These are phyloP conservation scores for Colletotrichum noveboracense DNA, from an alignment of 2,329 filamentous ascomycete genomes.

Conservation along the genomic window DNA sequence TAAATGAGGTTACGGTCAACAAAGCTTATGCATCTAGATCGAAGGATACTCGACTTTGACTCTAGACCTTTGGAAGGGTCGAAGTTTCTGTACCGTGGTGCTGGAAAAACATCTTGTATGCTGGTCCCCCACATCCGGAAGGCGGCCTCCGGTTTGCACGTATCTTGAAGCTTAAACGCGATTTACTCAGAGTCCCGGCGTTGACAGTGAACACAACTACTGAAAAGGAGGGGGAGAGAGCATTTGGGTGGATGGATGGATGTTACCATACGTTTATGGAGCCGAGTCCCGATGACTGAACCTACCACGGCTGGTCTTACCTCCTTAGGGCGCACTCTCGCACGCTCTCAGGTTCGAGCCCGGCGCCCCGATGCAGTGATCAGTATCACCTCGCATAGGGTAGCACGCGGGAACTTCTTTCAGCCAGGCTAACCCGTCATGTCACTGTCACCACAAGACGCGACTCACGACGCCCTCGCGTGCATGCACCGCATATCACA, in stretches of 20 bases:
- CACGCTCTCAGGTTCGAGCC: not conserved
- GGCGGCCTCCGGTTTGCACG: not conserved
- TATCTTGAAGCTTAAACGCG: not conserved
- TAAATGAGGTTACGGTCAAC: not conserved
- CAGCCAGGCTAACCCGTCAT: constrained; percentile 8
- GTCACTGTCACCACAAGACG: constrained; percentile 4
- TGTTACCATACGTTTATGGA: not conserved
- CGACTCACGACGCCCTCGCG: not conserved
- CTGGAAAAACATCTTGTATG: not conserved
- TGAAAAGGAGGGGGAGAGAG: not conserved
- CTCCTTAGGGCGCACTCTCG: not conserved
- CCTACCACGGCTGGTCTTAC: not conserved
- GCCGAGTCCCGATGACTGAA: not conserved
- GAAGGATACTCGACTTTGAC: not conserved
- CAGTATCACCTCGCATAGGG: constrained; percentile 11
- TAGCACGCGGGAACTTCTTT: not conserved
- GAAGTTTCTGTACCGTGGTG: not conserved
- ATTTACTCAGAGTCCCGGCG: not conserved
- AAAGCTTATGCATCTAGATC: not conserved
- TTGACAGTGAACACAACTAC: not conserved
- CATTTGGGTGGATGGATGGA: not conserved
- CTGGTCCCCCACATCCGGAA: not conserved
- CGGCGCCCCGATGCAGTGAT: not conserved
- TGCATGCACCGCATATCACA: not conserved
- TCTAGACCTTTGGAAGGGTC: not conserved